Evolutionary conservation across 805 yeast genomes (phyloP), one percentile per base, ranked within the genome.

Genomic region (Candida stauntonica): DNA sequence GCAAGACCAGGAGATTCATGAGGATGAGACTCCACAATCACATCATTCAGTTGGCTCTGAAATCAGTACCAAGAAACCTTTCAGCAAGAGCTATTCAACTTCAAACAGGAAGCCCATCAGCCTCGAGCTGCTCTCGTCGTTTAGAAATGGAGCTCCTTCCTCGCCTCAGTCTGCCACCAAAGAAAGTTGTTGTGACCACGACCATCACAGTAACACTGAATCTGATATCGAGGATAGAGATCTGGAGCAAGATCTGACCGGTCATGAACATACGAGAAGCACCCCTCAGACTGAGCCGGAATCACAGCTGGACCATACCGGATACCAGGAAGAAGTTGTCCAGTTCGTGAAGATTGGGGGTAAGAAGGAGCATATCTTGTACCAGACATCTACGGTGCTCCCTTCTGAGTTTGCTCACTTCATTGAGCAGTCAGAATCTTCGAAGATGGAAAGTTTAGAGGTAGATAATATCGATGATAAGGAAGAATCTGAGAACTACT

Each of bases 401-500:
- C 51, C 53, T 4, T 4, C 13, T 2, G 13, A 14, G 1, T 50
- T 35, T 17, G 17, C 33, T 6, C 43, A 38, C 7, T 13, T 38
- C 21, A 5, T 35, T 11, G 23, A 23, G 7, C 16, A 20, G 27
- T 34, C 30, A 15, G 20, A 30, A 28, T n/a, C 33, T 17, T 5
- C 13, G 13, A 5, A 19, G 24, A 35, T 29, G 28, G 18, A 9
- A 26, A 26, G 16, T 15, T 15, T 34, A 30, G 38, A 37, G 5
- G 32, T 54, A n/a, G 72, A 68, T 37, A 69, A 75, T 38, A 66
- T 77, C 14, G 62, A 64, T 5, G 61, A 75, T 39, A 63, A 58
- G 9, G 63, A 63, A 26, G 70, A 68, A 29, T 86, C 82, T 7
- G 89, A 83, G 45, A 63, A 68, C 29, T 63, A 69, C 30, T 60